A percentile compares a stretch with the other conserved stretches of the same genome.
Evolutionary conservation across 768 basidiomycete genomes (phyloP).

Genomic region (Rhizopogon salebrosus): DNA sequence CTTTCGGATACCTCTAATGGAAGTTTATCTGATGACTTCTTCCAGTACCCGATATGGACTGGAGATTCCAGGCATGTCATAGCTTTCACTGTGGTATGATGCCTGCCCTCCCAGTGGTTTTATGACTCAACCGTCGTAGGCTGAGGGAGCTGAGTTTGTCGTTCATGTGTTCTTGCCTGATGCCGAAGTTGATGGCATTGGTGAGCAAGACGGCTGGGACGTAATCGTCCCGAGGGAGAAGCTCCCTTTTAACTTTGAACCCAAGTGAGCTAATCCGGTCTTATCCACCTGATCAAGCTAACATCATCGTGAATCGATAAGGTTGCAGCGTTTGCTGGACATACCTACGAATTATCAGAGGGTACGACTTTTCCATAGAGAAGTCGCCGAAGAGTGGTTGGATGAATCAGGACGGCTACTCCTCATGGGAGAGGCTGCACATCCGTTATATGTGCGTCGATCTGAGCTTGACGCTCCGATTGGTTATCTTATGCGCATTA

Average conservation of each 20-base stretch:
- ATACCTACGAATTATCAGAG: constrained; percentile 32
- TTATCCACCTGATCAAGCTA: neutral
- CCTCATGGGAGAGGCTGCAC: constrained; percentile 56
- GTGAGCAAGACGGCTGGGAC: constrained; percentile 30
- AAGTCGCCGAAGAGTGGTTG: constrained; percentile 44
- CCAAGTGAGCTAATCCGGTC: constrained; percentile 26
- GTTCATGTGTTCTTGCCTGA: constrained; percentile 37
- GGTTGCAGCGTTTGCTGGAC: constrained; percentile 34
- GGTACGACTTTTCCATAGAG: constrained; percentile 31
- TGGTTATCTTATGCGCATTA: neutral
- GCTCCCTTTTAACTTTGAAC: constrained; percentile 32
- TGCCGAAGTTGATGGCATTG: constrained; percentile 29
- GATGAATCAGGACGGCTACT: constrained; percentile 48
- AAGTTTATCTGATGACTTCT: neutral
- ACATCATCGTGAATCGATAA: constrained; percentile 15
- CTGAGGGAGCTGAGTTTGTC: constrained; percentile 35
- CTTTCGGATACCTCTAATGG: neutral
- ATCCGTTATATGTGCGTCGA: constrained; percentile 45
- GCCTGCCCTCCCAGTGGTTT: neutral
- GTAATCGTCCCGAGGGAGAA: constrained; percentile 28
- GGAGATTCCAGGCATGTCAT: constrained; percentile 22
- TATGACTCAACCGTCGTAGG: constrained; percentile 7
- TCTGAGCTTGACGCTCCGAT: neutral
- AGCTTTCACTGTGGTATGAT: constrained; percentile 18
- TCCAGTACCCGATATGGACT: constrained; percentile 21